phyloP scores from a whole-genome alignment of 2,329 filamentous ascomycete species.

The Diaporthe ampelina region DNA sequence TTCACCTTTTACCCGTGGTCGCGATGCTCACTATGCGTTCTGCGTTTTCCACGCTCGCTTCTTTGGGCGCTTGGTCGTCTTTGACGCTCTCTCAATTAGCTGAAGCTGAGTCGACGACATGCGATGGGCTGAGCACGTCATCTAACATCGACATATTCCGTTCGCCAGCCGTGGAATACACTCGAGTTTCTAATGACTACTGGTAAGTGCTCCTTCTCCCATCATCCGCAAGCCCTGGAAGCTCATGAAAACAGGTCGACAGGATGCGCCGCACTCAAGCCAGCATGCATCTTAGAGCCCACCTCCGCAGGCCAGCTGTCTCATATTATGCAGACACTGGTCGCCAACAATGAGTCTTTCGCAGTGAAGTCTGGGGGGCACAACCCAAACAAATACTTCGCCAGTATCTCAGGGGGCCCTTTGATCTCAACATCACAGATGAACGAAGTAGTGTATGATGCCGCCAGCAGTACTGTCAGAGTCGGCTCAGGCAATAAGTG shows the following conservation, averaged over 20 bases:
- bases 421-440: slow-evolving; percentile 63
- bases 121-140: background rate
- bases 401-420: slow-evolving; percentile 63
- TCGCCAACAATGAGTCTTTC: slow-evolving; percentile 53
- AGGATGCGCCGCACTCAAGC: slow-evolving; percentile 29
- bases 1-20: background rate
- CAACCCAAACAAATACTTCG: slow-evolving; percentile 66
- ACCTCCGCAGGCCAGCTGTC: slow-evolving; percentile 11
- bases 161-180: slow-evolving; percentile 2
- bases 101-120: slow-evolving; percentile 6
- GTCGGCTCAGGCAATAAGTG: slow-evolving; percentile 63
- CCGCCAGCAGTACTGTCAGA: slow-evolving; percentile 53
- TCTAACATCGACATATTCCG: background rate
- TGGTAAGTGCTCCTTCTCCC: background rate
- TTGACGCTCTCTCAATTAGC: background rate
- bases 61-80: slow-evolving; percentile 8
- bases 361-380: slow-evolving; percentile 71
- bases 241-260: slow-evolving; percentile 26
- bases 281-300: slow-evolving; percentile 31
- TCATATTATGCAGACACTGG: slow-evolving; percentile 17
- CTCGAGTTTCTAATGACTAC: background rate
- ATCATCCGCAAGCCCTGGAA: background rate
- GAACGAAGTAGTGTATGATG: slow-evolving; percentile 56
- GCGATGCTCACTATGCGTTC: slow-evolving; percentile 2
- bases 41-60: background rate